A percentile compares a stretch with the other conserved stretches of the same genome.
phyloP scores from a whole-genome alignment of 495 filamentous ascomycete genomes.

The Penicillium odoratum region DNA sequence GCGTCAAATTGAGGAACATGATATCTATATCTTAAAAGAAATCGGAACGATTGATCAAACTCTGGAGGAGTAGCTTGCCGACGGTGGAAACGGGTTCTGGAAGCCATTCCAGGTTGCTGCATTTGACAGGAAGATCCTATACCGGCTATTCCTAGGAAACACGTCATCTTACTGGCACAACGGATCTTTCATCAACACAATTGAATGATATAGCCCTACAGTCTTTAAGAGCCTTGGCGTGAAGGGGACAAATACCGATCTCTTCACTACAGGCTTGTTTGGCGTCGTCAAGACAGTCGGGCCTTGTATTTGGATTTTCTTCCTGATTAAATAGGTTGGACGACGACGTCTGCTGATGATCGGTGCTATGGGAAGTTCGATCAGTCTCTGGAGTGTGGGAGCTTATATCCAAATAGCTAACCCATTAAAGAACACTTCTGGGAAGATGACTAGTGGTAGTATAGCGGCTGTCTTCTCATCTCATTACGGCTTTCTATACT shows the following conservation, averaged over 20 bases:
- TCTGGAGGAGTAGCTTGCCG: constrained; percentile 58
- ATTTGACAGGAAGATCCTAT: constrained; percentile 53
- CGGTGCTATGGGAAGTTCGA: constrained; percentile 66
- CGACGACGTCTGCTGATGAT: constrained; percentile 66
- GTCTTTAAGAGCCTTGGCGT: constrained; percentile 62
- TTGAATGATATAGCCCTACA: constrained; percentile 65
- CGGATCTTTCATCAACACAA: constrained; percentile 65
- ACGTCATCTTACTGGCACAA: constrained; percentile 71
- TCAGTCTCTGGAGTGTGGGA: constrained; percentile 78
- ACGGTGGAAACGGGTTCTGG: constrained; percentile 66
- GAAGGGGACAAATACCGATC: constrained; percentile 43
- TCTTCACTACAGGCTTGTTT: constrained; percentile 56
- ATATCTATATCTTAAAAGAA: constrained; percentile 68
- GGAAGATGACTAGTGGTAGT: constrained; percentile 51
- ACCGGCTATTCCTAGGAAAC: constrained; percentile 66
- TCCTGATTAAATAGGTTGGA: constrained; percentile 69
- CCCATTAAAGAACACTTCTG: constrained; percentile 33
- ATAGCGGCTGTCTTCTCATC: constrained; percentile 73
- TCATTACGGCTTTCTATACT: constrained; percentile 79
- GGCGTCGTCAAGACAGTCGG: constrained; percentile 56
- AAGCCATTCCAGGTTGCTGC: constrained; percentile 62
- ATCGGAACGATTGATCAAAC: constrained; percentile 60
- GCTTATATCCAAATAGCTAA: constrained; percentile 62
- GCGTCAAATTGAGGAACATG: constrained; percentile 55
- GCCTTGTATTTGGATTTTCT: constrained; percentile 65